These are phyloP conservation scores for Tetrastigma voinierianum DNA, from an alignment of 164 flowering plant genomes.

Conservation along the genomic window DNA sequence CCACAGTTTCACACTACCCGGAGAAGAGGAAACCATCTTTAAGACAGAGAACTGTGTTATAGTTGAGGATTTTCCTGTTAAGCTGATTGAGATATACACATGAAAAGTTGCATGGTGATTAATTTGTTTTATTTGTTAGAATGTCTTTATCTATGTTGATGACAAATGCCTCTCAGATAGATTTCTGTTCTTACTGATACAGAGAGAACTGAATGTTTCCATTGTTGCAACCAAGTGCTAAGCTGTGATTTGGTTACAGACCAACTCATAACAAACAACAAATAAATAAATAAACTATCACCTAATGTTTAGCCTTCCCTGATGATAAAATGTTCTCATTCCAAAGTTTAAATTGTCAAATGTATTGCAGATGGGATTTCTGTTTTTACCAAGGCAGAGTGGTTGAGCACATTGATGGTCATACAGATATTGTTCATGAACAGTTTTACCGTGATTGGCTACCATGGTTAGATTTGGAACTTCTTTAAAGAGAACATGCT, in stretches of 20 bases:
- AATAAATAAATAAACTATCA: too few relatives aligned
- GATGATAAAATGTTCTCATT: not conserved
- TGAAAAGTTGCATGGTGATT: too few relatives aligned
- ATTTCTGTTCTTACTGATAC: constrained; percentile 69
- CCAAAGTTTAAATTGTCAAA: constrained; percentile 1
- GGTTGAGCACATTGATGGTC: constrained; percentile 94
- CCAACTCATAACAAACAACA: too few relatives aligned
- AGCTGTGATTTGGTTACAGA: too few relatives aligned
- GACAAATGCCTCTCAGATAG: constrained; percentile 69
- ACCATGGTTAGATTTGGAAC: constrained; percentile 60
- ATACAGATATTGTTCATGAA: constrained; percentile 80
- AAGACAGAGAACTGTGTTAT: too few relatives aligned
- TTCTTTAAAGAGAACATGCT: constrained; percentile 9
- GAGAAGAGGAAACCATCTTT: too few relatives aligned
- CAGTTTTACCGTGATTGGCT: constrained; percentile 69
- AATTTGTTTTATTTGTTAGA: not conserved
- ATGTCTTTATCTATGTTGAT: not conserved
- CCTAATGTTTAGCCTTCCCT: not conserved
- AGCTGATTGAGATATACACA: too few relatives aligned
- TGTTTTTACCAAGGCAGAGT: constrained; percentile 66
- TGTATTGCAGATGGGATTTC: constrained; percentile 86
- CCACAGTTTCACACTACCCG: too few relatives aligned
- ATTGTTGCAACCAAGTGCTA: too few relatives aligned
- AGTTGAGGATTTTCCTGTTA: too few relatives aligned
- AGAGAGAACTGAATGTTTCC: constrained; percentile 4